Percentiles rank a stretch among this genome's conserved stretches.
Conservation (phyloP, 495 filamentous ascomycete species). For the Hyphodiscus hymeniophilus region DNA sequence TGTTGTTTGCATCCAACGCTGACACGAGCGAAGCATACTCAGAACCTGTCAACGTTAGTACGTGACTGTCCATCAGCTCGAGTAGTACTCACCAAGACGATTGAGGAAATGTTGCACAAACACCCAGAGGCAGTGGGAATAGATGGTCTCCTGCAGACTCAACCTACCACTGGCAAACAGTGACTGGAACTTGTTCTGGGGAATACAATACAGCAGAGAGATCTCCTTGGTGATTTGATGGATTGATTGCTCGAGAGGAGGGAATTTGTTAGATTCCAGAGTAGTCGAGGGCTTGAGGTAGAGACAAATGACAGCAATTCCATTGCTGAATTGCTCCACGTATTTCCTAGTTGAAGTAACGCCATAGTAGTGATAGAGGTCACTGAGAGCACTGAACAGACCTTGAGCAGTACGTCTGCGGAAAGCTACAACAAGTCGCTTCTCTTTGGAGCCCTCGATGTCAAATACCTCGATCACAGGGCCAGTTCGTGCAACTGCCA, state of each 20-base stretch:
- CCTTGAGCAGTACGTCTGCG: constrained; percentile 87
- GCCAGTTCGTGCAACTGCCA: constrained; percentile 73
- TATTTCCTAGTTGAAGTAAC: constrained; percentile 95
- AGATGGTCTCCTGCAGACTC: constrained; percentile 93
- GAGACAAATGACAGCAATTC: constrained; percentile 90
- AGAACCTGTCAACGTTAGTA: constrained; percentile 37
- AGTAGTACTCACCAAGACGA: constrained; percentile 50
- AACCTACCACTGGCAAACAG: constrained; percentile 83
- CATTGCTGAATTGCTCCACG: constrained; percentile 97
- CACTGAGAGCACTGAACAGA: constrained; percentile 89
- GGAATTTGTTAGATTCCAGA: constrained; percentile 36
- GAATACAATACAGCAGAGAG: constrained; percentile 93
- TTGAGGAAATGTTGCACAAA: constrained; percentile 97
- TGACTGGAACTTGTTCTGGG: constrained; percentile 87
- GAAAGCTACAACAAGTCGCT: constrained; percentile 89
- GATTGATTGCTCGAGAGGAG: constrained; percentile 85
- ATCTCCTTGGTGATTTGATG: constrained; percentile 99
- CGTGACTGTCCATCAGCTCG: background rate
- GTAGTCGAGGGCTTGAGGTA: constrained; percentile 75
- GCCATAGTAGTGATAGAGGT: constrained; percentile 98
- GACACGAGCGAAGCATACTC: constrained; percentile 83
- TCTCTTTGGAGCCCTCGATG: constrained; percentile 83
- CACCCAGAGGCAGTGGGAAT: constrained; percentile 94
- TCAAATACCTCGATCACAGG: constrained; percentile 98
- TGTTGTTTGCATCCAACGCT: constrained; percentile 74